Base-by-base conservation (phyloP, 2,329 filamentous ascomycete species). In the Paraphoma chrysanthemicola region DNA sequence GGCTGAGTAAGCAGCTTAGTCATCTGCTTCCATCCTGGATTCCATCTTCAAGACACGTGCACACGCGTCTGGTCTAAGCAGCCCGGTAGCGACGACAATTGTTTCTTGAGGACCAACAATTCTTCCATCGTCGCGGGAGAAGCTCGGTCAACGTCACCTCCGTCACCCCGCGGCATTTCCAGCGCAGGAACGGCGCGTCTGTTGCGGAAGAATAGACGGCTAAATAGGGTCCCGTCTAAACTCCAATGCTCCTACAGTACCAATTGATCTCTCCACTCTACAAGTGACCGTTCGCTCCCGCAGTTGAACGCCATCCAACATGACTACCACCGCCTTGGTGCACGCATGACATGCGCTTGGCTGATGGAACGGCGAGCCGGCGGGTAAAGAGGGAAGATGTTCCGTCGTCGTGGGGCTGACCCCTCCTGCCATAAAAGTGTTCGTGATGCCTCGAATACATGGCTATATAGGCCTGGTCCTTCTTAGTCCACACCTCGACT, bases 181-280 rank as follows among this genome's bases (percentile, higher is more conserved):
- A 30, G 49, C 38, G 28, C 36, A 47, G 14, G 47, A 62, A 54
- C 57, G 49, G 56, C 56, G 45, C 43, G 45, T 48, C 53, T 61
- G 55, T 63, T 62, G 49, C 71, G 72, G 72, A 60, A 71, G 69
- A 73, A 74, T 69, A 43, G 33, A 53, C 72, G 72, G 72, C 60
- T 75, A 75, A 75, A 75, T 45, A 56, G 52, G 51, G 38, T 33
- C 33, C 47, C 44, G 44, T 60, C 38, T 56, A 54, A 54, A 48
- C 42, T 53, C 51, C 52, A 45, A 30, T 33, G 50, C 44, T 23
- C 53, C 56, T 43, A 53, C 33, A 44, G 51, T 53, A 48, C 23
- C 44, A 44, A 44, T 59, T 55, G 49, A 60, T 39, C 49, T 50
- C 52, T 48, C 41, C 44, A 54, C 54, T 51, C 54, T 59, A 51